phyloP scores from a whole-genome alignment of 1,284 basidiomycete species.

The Entoloma clypeatum region DNA sequence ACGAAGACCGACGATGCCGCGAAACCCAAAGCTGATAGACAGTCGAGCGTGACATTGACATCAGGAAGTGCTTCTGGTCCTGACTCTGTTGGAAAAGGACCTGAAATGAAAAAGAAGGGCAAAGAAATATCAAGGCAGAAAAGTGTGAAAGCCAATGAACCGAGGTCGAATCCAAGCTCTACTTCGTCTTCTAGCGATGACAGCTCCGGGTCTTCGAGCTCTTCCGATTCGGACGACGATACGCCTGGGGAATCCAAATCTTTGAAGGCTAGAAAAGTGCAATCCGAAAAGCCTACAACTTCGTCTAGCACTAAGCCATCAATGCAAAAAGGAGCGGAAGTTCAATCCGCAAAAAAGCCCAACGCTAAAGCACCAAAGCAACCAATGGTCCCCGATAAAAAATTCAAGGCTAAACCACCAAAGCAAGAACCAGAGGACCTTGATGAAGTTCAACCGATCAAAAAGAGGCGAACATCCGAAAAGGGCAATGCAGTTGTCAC shows the following conservation, averaged over 20 bases:
- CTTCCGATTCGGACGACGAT: constrained; percentile 26
- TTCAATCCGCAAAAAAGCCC: constrained; percentile 4
- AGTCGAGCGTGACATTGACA: constrained; percentile 20
- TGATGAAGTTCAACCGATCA: constrained; percentile 15
- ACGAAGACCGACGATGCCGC: constrained; percentile 19
- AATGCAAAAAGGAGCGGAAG: no score
- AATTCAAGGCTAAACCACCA: no score
- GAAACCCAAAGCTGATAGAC: constrained; percentile 10
- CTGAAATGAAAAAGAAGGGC: not conserved
- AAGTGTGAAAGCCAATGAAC: constrained; percentile 1
- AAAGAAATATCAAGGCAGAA: constrained; percentile 3
- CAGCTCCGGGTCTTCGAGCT: constrained; percentile 21
- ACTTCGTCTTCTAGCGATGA: constrained; percentile 14
- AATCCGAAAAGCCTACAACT: not conserved
- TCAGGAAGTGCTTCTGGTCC: constrained; percentile 19
- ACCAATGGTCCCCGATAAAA: no score
- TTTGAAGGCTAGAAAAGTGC: not conserved
- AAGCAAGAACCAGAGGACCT: not conserved
- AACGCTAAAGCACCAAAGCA: no score
- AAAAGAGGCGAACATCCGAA: constrained; percentile 52
- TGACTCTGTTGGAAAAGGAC: not conserved
- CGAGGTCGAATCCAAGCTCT: constrained; percentile 23
- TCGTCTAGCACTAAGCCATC: no score
- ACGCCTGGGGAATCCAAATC: constrained; percentile 3
- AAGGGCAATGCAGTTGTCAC: constrained; percentile 49